Evolutionary conservation across 1,284 basidiomycete species (phyloP).

Genomic region (Clitocybe nebularis): DNA sequence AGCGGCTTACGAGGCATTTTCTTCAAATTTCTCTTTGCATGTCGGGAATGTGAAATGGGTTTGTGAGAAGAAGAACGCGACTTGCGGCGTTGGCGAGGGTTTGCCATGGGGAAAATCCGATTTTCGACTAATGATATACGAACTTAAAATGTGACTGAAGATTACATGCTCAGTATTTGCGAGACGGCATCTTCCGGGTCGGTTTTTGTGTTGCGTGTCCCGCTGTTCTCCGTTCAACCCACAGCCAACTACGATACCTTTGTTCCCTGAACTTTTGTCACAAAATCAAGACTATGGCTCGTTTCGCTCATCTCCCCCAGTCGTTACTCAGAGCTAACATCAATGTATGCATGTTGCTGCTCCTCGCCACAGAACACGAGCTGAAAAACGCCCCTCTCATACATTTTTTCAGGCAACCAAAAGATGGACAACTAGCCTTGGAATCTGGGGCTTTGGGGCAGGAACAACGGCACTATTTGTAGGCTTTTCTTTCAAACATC

Average conservation of each 20-base stretch:
- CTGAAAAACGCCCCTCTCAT: slow-evolving; percentile 1
- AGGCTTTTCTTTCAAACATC: slow-evolving; percentile 21
- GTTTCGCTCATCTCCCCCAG: slow-evolving; percentile 28
- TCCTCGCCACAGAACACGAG: background rate
- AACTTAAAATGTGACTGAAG: background rate
- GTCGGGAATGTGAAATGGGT: slow-evolving; percentile 65
- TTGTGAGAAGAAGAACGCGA: slow-evolving; percentile 67
- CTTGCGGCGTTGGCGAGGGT: slow-evolving; percentile 88
- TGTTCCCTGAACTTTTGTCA: no score
- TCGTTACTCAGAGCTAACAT: slow-evolving; percentile 27
- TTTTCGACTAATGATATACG: no score
- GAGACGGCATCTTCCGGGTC: slow-evolving; percentile 16
- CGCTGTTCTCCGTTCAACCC: slow-evolving; percentile 13
- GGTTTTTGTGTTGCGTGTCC: slow-evolving; percentile 8
- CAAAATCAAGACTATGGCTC: slow-evolving; percentile 12
- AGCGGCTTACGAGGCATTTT: slow-evolving; percentile 64
- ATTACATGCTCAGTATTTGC: background rate
- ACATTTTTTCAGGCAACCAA: slow-evolving; percentile 36
- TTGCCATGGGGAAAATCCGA: slow-evolving; percentile 82
- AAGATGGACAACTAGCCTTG: slow-evolving; percentile 56
- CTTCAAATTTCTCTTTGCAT: slow-evolving; percentile 71
- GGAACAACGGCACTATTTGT: slow-evolving; percentile 67
- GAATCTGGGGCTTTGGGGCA: slow-evolving; percentile 66
- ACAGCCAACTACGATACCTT: slow-evolving; percentile 26
- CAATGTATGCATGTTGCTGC: slow-evolving; percentile 22